Percentiles rank a stretch among this genome's conserved stretches.
Evolutionary conservation across 2,329 filamentous ascomycete species (phyloP).

Genomic region (Biscogniauxia sp.): DNA sequence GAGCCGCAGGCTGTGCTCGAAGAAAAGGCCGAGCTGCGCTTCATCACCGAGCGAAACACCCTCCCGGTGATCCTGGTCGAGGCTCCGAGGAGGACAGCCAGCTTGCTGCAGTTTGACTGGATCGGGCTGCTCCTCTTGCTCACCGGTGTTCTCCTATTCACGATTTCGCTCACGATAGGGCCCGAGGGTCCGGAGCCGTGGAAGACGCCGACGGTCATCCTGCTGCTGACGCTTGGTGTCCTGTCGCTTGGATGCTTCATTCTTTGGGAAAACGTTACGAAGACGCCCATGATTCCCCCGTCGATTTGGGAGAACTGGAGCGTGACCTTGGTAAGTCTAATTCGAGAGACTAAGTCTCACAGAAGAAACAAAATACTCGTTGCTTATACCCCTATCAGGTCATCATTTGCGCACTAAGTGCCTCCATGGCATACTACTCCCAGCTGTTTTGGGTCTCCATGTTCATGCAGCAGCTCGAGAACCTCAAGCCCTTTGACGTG

Average conservation of each 20-base stretch:
- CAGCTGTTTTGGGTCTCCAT: constrained; percentile 35
- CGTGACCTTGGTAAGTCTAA: constrained; percentile 26
- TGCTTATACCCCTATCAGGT: constrained; percentile 20
- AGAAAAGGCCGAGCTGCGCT: constrained; percentile 18
- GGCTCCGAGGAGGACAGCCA: constrained; percentile 12
- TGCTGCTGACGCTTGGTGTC: constrained; percentile 30
- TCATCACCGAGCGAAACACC: constrained; percentile 17
- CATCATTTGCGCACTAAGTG: constrained; percentile 28
- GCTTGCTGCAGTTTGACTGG: constrained; percentile 31
- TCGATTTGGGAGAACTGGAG: constrained; percentile 29
- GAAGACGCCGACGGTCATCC: constrained; percentile 34
- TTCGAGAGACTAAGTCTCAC: neutral
- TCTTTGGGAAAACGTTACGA: constrained; percentile 32
- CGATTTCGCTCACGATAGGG: constrained; percentile 32
- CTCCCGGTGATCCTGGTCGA: constrained; percentile 21
- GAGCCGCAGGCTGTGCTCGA: constrained; percentile 16
- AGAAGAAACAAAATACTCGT: no score
- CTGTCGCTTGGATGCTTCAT: constrained; percentile 32
- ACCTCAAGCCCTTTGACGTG: constrained; percentile 31
- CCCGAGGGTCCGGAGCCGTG: constrained; percentile 32
- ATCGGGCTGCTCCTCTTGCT: constrained; percentile 28
- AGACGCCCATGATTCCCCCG: constrained; percentile 33
- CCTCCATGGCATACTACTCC: constrained; percentile 34
- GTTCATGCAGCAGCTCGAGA: constrained; percentile 33
- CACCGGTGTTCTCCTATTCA: constrained; percentile 30